Evolutionary conservation across 2,329 filamentous ascomycete genomes (phyloP), one percentile per base, ranked within the genome.

Genomic region (Neonectria punicea): DNA sequence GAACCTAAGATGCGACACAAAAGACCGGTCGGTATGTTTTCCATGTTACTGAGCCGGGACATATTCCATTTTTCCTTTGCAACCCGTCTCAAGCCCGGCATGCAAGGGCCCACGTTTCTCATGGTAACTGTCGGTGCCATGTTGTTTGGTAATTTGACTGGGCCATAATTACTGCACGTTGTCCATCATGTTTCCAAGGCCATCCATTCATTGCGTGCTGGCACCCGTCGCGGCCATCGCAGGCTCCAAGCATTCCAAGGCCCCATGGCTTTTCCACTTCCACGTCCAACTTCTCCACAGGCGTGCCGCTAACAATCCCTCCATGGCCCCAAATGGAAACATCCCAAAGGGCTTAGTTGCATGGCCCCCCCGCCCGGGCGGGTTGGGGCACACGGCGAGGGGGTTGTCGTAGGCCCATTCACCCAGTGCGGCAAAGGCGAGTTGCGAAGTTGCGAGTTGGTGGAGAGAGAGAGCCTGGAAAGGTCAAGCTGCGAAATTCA

Each of bases 271-370:
- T 51, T 51, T 56, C 59, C 53, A 61, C 66, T 30, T 30, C 30
- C 30, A 30, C 25, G 25, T 25, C 25, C 5, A 25, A 25, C 32
- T 44, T 63, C 63, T 53, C 53, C 58, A 28, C 36, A 50, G 70
- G 69, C 25, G 69, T 73, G 70, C 28, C 28, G n/a, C 14, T 73
- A 72, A 60, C 47, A 66, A 50, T 5, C 3, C n/a, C 39, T 43
- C n/a, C 36, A 39, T 28, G 53, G 34, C 46, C 51, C 63, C 47
- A 58, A 41, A 60, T 34, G 49, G 53, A 53, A 62, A 54, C 43
- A 43, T 36, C 68, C 70, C 54, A 63, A 70, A 68, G 18, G 53
- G 68, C 62, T 66, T 72, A 72, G 66, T 54, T 69, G 66, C 70
- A 67, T 73, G 53, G 61, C 25, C 25, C 39, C 64, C 39, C 61